Percentiles rank a stretch among this genome's conserved stretches.
These are phyloP conservation scores for Comarum palustre DNA, from an alignment of 306 rosid genomes.

Conservation along the genomic window DNA sequence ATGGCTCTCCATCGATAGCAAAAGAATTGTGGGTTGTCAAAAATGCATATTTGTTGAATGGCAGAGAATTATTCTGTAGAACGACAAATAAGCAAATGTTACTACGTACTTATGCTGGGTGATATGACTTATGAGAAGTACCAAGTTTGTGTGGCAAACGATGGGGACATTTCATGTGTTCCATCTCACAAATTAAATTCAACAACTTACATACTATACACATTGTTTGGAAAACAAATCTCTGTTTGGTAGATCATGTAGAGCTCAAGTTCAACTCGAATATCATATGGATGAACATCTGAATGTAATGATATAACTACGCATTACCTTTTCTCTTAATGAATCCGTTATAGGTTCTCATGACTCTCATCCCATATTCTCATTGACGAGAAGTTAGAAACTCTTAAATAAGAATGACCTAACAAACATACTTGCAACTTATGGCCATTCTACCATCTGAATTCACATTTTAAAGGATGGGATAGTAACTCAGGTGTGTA, in stretches of 20 bases:
- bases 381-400: neutral
- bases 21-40: constrained; percentile 82
- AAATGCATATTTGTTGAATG: constrained; percentile 89
- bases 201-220: no score
- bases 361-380: no score
- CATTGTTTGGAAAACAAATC: no score
- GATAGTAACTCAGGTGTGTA: neutral
- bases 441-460: neutral
- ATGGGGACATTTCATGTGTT: no score
- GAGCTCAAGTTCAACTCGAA: no score
- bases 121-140: no score
- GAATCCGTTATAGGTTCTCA: no score
- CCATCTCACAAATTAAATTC: no score
- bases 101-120: no score
- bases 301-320: neutral
- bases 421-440: neutral
- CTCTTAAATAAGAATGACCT: neutral
- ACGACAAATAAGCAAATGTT: neutral
- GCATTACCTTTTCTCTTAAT: neutral
- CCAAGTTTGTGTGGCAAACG: no score
- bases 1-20: constrained; percentile 69
- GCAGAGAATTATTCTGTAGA: constrained; percentile 66
- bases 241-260: no score
- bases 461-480: neutral
- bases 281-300: no score